phyloP scores from a whole-genome alignment of 345 rosid genomes.

The Melaleuca alternifolia region DNA sequence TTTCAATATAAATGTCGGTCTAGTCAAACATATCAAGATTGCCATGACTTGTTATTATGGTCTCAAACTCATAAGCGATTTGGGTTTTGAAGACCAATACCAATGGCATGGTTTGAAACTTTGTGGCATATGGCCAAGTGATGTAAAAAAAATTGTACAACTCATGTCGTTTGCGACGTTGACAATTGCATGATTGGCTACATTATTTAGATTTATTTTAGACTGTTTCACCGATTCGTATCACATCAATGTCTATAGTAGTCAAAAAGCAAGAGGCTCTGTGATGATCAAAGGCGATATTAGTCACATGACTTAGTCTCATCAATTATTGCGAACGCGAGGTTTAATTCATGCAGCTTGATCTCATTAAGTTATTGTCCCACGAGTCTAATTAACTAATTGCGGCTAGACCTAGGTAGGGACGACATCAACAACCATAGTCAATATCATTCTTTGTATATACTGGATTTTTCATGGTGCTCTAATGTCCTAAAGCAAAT shows the following conservation, averaged over 20 bases:
- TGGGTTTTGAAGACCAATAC: not conserved
- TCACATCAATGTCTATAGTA: not conserved
- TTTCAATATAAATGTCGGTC: rapidly evolving
- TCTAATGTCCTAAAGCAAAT: not conserved
- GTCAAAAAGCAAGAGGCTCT: not conserved
- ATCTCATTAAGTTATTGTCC: not conserved
- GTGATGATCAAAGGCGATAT: not conserved
- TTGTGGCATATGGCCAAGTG: not conserved
- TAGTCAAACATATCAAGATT: not conserved
- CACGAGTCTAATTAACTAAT: not conserved
- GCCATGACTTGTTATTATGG: not conserved
- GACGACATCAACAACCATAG: not conserved
- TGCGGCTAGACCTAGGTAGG: rapidly evolving
- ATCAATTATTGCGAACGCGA: rapidly evolving
- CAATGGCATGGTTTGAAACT: not conserved
- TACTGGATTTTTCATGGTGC: not conserved
- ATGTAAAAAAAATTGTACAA: not conserved
- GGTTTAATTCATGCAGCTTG: not conserved
- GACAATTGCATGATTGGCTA: not conserved
- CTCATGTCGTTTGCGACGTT: not conserved
- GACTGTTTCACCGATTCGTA: not conserved
- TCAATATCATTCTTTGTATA: not conserved
- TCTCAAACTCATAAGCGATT: not conserved
- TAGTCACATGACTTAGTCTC: not conserved
- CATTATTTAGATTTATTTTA: not conserved